Conservation (phyloP, 768 basidiomycete species). For the Tricholoma sp. region DNA sequence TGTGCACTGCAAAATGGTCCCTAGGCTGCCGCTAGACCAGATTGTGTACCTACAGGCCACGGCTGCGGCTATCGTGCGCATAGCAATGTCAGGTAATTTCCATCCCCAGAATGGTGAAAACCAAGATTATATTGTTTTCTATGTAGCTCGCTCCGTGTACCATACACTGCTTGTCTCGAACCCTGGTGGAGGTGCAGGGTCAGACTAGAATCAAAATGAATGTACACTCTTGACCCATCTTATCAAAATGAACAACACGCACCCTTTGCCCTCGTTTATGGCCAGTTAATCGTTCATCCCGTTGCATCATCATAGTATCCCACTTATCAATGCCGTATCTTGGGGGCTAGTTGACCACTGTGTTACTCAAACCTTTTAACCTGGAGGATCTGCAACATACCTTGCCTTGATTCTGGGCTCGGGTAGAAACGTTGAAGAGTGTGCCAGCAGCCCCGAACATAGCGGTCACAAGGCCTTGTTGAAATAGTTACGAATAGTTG, state of each 20-base stretch:
- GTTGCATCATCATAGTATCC: slow-evolving; percentile 96
- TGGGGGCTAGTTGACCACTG: slow-evolving; percentile 49
- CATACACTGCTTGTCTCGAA: slow-evolving; percentile 74
- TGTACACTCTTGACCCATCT: not conserved
- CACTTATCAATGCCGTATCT: slow-evolving; percentile 84
- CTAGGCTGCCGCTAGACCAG: too few relatives aligned
- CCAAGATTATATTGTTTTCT: slow-evolving; percentile 7
- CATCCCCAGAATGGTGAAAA: not conserved
- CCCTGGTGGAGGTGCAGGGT: slow-evolving; percentile 60
- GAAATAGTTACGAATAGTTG: not conserved
- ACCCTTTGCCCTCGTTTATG: slow-evolving; percentile 84
- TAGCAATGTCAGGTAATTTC: not conserved
- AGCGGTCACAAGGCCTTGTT: slow-evolving; percentile 69
- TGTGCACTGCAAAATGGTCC: not conserved
- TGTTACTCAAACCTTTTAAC: not conserved
- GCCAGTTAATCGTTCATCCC: slow-evolving; percentile 86
- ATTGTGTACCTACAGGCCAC: not conserved
- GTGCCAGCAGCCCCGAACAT: slow-evolving; percentile 94
- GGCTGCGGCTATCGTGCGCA: not conserved
- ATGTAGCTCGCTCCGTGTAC: slow-evolving; percentile 55
- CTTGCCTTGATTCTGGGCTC: slow-evolving; percentile 88
- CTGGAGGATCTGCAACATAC: slow-evolving; percentile 31
- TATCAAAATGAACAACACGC: slow-evolving; percentile 22
- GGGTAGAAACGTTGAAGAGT: slow-evolving; percentile 71
- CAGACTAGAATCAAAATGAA: slow-evolving; percentile 38